phyloP scores from a whole-genome alignment of 129 eudicot species.

The Pulicaria dysenterica region DNA sequence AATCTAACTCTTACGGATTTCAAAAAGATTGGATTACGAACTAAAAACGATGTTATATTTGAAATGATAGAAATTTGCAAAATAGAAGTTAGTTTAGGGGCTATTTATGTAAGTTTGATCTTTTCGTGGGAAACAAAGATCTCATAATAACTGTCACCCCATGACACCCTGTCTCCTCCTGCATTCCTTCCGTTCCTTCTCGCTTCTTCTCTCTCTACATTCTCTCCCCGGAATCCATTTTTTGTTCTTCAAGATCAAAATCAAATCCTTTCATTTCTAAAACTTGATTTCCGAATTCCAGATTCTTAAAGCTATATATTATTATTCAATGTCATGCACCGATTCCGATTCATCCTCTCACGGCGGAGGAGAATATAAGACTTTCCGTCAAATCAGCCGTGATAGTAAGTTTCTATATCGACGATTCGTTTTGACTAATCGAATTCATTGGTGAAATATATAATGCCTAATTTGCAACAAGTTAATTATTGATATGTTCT shows the following conservation, averaged over 20 bases:
- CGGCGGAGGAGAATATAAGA: slow-evolving; percentile 79
- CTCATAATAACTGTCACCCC: slow-evolving; percentile 38
- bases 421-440: background rate
- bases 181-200: slow-evolving; percentile 27
- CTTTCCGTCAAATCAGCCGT: slow-evolving; percentile 80
- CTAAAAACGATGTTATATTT: background rate
- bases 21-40: no score
- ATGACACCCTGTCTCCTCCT: slow-evolving; percentile 32
- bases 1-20: no score
- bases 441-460: background rate
- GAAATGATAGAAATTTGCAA: background rate
- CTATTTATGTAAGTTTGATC: background rate
- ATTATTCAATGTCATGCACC: slow-evolving; percentile 53
- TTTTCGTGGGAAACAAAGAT: slow-evolving; percentile 41
- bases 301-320: background rate
- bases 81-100: slow-evolving; percentile 16
- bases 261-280: slow-evolving; percentile 16
- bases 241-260: slow-evolving; percentile 28
- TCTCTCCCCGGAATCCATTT: slow-evolving; percentile 17
- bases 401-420: slow-evolving; percentile 55
- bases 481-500: slow-evolving; percentile 32
- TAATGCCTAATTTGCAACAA: slow-evolving; percentile 7
- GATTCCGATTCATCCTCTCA: slow-evolving; percentile 66
- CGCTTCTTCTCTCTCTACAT: slow-evolving; percentile 22
- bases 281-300: background rate